These are phyloP conservation scores for Phytophthora parvispora DNA, from an alignment of 352 stramenopile genomes.

Conservation along the genomic window DNA sequence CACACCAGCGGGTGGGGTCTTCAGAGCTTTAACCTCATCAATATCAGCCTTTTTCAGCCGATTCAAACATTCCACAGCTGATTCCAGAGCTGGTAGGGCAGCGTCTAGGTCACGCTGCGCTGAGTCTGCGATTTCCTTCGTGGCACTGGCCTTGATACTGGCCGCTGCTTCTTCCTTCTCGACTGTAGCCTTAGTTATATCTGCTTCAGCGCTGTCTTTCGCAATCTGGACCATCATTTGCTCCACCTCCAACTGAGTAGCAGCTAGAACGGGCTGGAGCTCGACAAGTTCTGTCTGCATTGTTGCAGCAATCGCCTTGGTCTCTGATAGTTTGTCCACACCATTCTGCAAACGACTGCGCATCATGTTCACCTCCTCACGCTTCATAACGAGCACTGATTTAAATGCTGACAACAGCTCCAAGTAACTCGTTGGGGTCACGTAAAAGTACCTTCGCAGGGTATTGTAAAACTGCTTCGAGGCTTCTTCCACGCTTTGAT, in stretches of 20 bases:
- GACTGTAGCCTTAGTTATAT: conserved; percentile 87
- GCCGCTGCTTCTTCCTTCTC: conserved; percentile 92
- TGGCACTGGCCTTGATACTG: conserved; percentile 87
- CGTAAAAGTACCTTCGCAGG: conserved; percentile 93
- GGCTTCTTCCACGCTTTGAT: conserved; percentile 90
- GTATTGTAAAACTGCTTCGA: conserved; percentile 91
- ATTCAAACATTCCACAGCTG: conserved; percentile 91
- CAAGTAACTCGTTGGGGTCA: conserved; percentile 95
- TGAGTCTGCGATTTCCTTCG: conserved; percentile 93
- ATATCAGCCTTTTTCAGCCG: conserved; percentile 94
- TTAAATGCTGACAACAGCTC: conserved; percentile 95
- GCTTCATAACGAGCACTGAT: conserved; percentile 87
- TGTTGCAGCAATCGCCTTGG: conserved; percentile 80
- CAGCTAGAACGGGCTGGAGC: conserved; percentile 80
- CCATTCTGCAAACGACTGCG: conserved; percentile 86
- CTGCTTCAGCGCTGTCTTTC: conserved; percentile 91
- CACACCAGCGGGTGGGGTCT: conserved; percentile 91
- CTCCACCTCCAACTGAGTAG: conserved; percentile 87
- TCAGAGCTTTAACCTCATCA: conserved; percentile 94
- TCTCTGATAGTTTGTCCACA: conserved; percentile 90
- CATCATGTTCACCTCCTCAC: conserved; percentile 93
- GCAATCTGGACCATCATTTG: conserved; percentile 94
- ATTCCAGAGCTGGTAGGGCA: conserved; percentile 88
- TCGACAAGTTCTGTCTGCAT: conserved; percentile 91
- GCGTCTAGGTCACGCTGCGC: conserved; percentile 91